Percentiles rank a stretch among this genome's conserved stretches.
phyloP scores from a whole-genome alignment of 805 yeast species.

The Candida easanensis region DNA sequence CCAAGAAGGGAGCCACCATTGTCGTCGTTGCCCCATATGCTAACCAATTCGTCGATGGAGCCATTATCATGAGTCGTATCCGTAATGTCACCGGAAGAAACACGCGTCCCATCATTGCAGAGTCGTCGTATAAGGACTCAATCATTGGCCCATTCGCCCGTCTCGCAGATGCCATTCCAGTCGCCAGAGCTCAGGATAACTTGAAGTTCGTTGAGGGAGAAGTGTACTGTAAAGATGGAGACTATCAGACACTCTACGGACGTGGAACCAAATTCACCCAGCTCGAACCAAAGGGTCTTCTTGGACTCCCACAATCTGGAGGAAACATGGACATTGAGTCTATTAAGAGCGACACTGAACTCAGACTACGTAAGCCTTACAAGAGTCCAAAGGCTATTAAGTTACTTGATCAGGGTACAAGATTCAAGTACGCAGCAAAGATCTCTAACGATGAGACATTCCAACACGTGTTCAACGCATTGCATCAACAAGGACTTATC shows the following conservation, averaged over 20 bases:
- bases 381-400: conserved; percentile 45
- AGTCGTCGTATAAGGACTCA: conserved; percentile 56
- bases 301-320: conserved; percentile 73
- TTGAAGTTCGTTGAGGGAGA: conserved; percentile 65
- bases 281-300: conserved; percentile 58
- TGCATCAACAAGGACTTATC: conserved; percentile 73
- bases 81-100: conserved; percentile 60
- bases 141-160: conserved; percentile 76
- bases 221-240: conserved; percentile 50
- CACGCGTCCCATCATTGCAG: conserved; percentile 81
- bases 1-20: conserved; percentile 63
- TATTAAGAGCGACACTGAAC: conserved; percentile 68
- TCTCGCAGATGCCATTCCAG: conserved; percentile 79
- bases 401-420: conserved; percentile 54
- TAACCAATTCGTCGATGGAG: conserved; percentile 83
- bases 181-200: conserved; percentile 86
- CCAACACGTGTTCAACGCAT: conserved; percentile 76
- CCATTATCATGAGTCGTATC: conserved; percentile 75
- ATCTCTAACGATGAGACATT: conserved; percentile 83
- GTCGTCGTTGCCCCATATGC: conserved; percentile 84
- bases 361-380: conserved; percentile 67
- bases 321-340: conserved; percentile 73
- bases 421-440: conserved; percentile 72
- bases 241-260: conserved; percentile 57
- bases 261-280: conserved; percentile 58